These are phyloP conservation scores for Anthostomella pinea DNA, from an alignment of 2,329 filamentous ascomycete genomes.

Conservation along the genomic window DNA sequence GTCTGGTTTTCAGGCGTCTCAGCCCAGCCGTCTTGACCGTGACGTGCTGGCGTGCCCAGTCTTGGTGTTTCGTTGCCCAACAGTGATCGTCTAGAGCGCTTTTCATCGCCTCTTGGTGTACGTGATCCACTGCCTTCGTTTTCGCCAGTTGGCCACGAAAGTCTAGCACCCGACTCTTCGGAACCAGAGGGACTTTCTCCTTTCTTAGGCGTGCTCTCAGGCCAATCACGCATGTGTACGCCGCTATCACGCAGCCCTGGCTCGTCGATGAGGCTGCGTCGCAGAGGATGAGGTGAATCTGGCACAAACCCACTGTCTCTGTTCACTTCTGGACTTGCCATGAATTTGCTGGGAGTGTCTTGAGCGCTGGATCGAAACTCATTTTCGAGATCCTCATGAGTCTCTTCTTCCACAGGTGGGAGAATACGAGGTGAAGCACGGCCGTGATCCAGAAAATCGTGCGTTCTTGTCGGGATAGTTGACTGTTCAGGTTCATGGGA, in stretches of 20 bases:
- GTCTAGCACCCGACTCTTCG: constrained; percentile 27
- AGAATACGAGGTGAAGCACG: constrained; percentile 44
- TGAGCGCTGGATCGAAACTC: constrained; percentile 18
- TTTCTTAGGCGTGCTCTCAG: constrained; percentile 30
- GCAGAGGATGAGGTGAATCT: constrained; percentile 42
- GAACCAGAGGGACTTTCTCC: constrained; percentile 19
- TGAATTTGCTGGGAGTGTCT: constrained; percentile 16
- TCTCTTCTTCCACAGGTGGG: constrained; percentile 52
- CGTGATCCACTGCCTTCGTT: constrained; percentile 40
- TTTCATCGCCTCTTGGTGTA: constrained; percentile 30
- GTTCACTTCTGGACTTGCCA: constrained; percentile 36
- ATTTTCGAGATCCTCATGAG: constrained; percentile 43
- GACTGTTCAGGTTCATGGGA: too few relatives aligned
- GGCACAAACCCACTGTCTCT: constrained; percentile 50
- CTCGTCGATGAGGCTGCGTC: constrained; percentile 33
- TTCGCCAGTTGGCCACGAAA: constrained; percentile 40
- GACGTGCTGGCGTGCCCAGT: constrained; percentile 20
- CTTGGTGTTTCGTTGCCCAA: constrained; percentile 27
- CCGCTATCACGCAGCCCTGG: constrained; percentile 52
- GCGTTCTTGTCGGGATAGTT: constrained; percentile 21
- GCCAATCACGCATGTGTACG: constrained; percentile 51
- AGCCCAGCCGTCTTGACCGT: constrained; percentile 9
- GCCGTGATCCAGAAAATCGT: constrained; percentile 38
- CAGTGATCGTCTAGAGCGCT: constrained; percentile 20
- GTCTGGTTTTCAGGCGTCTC: constrained; percentile 14